Evolutionary conservation across 2,329 filamentous ascomycete species (phyloP).

Genomic region (Sporothrix inflata): DNA sequence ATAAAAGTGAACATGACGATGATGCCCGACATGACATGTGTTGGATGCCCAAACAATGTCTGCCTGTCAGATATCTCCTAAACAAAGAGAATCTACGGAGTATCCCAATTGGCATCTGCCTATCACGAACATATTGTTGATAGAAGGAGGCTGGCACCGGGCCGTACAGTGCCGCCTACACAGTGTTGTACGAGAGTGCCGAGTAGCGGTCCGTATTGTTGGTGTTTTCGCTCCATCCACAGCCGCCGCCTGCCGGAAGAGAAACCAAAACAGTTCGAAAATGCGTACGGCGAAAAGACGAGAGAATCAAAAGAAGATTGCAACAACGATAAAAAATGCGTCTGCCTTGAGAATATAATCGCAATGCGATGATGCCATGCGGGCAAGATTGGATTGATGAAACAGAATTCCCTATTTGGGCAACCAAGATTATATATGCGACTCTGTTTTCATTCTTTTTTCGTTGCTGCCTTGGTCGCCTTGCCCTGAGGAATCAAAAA

Average conservation of each 20-base stretch:
- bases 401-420: background rate
- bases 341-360: background rate
- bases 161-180: background rate
- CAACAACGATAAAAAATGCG: background rate
- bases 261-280: background rate
- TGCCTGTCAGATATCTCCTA: background rate
- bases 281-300: background rate
- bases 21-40: background rate
- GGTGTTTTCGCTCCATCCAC: background rate
- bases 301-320: background rate
- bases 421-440: background rate
- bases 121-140: background rate
- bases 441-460: background rate
- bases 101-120: background rate
- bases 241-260: slow-evolving; percentile 5
- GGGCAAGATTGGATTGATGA: background rate
- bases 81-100: background rate
- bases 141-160: background rate
- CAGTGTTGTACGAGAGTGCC: background rate
- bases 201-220: too few species aligned
- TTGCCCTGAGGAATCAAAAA: background rate
- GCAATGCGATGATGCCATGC: background rate
- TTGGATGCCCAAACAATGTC: background rate
- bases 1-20: background rate
- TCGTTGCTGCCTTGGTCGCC: slow-evolving; percentile 16